Evolutionary conservation across 768 basidiomycete genomes (phyloP).

Genomic region (Boletus speciosus): DNA sequence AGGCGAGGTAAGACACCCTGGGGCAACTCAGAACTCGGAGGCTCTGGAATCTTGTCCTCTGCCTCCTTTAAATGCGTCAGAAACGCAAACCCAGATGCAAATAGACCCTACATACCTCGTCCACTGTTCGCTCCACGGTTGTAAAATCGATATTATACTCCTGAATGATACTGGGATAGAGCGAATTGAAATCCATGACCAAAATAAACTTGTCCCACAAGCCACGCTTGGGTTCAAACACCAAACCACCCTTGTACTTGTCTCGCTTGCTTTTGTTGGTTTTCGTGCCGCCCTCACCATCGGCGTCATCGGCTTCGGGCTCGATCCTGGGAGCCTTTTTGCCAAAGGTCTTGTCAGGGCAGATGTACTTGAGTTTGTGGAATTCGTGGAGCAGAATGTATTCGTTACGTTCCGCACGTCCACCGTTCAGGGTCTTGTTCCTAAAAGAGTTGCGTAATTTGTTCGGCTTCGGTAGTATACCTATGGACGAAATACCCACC

Average conservation of each 20-base stretch:
- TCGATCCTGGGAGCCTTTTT: constrained; percentile 61
- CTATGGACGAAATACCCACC: constrained; percentile 47
- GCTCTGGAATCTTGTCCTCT: constrained; percentile 88
- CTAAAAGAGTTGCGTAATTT: constrained; percentile 37
- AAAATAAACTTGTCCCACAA: constrained; percentile 96
- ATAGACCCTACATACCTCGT: constrained; percentile 41
- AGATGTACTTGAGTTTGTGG: constrained; percentile 91
- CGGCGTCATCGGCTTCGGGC: constrained; percentile 52
- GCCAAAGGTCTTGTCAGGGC: constrained; percentile 90
- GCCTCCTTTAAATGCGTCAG: constrained; percentile 38
- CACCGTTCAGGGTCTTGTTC: constrained; percentile 97
- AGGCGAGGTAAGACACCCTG: constrained; percentile 96
- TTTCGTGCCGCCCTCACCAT: constrained; percentile 46
- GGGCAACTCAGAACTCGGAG: constrained; percentile 62
- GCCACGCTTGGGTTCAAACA: constrained; percentile 93
- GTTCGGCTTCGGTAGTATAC: background rate
- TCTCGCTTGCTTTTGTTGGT: constrained; percentile 71
- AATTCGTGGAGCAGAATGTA: constrained; percentile 99
- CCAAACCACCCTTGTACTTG: constrained; percentile 98
- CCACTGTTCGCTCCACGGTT: constrained; percentile 74
- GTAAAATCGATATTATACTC: constrained; percentile 99
- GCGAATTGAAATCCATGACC: constrained; percentile 99
- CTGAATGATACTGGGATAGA: constrained; percentile 99
- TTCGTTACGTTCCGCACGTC: constrained; percentile 97
- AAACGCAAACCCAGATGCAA: background rate